Percentiles rank a stretch among this genome's conserved stretches.
phyloP scores from a whole-genome alignment of 2,329 filamentous ascomycete species.

The Cladophialophora chaetospira region DNA sequence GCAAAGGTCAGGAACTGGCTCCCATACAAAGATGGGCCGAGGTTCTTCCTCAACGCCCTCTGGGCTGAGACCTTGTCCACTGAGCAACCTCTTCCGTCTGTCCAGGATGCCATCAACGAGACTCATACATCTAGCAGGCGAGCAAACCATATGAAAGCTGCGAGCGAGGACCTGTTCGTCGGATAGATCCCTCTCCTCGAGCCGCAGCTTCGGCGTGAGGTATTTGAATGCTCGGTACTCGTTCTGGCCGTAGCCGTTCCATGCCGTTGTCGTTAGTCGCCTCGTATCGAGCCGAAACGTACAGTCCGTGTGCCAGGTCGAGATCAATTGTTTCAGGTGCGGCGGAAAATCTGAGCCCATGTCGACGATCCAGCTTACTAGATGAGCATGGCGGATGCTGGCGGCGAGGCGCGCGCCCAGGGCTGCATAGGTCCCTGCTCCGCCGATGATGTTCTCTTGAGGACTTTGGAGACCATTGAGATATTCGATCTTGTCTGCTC shows the following conservation, averaged over 20 bases:
- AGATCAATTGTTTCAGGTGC: slow-evolving; percentile 63
- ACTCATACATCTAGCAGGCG: slow-evolving; percentile 72
- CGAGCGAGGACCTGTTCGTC: slow-evolving; percentile 67
- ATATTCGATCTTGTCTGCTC: slow-evolving; percentile 86
- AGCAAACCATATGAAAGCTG: slow-evolving; percentile 87
- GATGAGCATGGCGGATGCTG: slow-evolving; percentile 63
- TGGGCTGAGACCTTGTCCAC: neutral
- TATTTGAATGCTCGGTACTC: slow-evolving; percentile 82
- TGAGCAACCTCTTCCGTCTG: slow-evolving; percentile 45
- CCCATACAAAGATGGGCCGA: slow-evolving; percentile 78
- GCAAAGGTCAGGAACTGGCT: slow-evolving; percentile 89
- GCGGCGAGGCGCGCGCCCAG: slow-evolving; percentile 88
- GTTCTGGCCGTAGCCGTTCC: slow-evolving; percentile 81
- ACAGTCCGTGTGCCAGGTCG: slow-evolving; percentile 74
- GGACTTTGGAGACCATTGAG: slow-evolving; percentile 61
- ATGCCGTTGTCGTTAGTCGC: slow-evolving; percentile 81
- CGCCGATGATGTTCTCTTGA: slow-evolving; percentile 75
- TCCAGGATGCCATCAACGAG: slow-evolving; percentile 71
- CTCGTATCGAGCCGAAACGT: slow-evolving; percentile 66
- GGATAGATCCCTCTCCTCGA: slow-evolving; percentile 72
- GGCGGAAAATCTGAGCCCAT: slow-evolving; percentile 82
- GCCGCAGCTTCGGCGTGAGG: slow-evolving; percentile 78
- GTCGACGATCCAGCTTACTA: slow-evolving; percentile 89
- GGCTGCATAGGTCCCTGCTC: slow-evolving; percentile 82
- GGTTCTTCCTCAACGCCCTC: neutral